Base-by-base conservation (phyloP, 2,329 filamentous ascomycete genomes). In the Diaporthe aspalathi region DNA sequence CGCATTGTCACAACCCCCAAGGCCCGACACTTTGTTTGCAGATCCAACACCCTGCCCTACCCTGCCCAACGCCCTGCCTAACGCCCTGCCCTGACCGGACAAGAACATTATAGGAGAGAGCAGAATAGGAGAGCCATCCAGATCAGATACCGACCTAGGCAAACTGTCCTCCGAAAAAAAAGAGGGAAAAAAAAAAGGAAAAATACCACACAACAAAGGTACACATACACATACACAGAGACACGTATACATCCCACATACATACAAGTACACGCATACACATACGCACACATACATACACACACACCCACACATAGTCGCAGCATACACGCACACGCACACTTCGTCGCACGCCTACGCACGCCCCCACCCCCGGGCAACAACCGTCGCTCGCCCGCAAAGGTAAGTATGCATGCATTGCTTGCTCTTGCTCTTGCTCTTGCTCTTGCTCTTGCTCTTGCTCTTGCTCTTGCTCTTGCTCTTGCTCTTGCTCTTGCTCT, bases 11-110 rank as follows among this genome's bases (percentile, higher is more conserved):
- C 52, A 40, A 27, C 38, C 66, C 52, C 66, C 52, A 57, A 57
- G 29, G 40, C 66, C 62, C 53, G 68, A 70, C 52, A 57, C 62
- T 67, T 35, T 62, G 63, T 49, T 62, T 68, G 69, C 32, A 49
- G 50, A 38, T 69, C 67, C 70, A 54, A 20, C 65, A 16, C 47
- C 38, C 29, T 62, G 38, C 29, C 60, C 29, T 50, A 40, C 57
- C 57, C 40, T 62, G 24, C 49, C 49, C 24, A 20, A 35, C 32
- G 29, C 29, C 52, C 52, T 54, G 52, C 35, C 35, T 8, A 32
- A 32, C 35, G 17, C 60, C 43, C 35, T 17, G 2, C 43, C 40
- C 60, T n/a, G 27, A 32, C 60, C 27, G 45, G 45, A 65, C 60
- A 50, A 3, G 14, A 38, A 38, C 60, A 50, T 14, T 5, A 50